Conservation (phyloP, 768 basidiomycete genomes). For the Candolleomyces aberdarensis region DNA sequence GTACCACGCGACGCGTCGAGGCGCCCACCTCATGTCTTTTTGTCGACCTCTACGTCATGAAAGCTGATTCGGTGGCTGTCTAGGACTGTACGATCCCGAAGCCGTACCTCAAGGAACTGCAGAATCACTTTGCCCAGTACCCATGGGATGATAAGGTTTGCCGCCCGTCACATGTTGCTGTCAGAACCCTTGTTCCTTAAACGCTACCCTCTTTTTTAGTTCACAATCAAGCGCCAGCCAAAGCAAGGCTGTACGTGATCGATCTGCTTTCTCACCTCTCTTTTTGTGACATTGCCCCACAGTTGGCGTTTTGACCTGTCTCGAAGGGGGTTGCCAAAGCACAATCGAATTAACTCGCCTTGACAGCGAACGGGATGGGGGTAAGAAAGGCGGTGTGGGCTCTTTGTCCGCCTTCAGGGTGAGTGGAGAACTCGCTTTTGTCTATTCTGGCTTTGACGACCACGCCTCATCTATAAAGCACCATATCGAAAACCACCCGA, state of each 20-base stretch:
- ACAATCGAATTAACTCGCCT: slow-evolving; percentile 31
- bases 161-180: slow-evolving; percentile 6
- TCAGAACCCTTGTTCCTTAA: background rate
- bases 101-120: slow-evolving; percentile 33
- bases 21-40: background rate
- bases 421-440: slow-evolving; percentile 14
- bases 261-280: slow-evolving; percentile 7
- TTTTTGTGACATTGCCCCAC: background rate
- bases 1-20: background rate
- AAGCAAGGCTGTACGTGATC: slow-evolving; percentile 34
- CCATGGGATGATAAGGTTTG: slow-evolving; percentile 33
- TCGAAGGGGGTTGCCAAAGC: slow-evolving; percentile 44
- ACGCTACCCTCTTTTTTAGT: slow-evolving; percentile 17
- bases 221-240: slow-evolving; percentile 33
- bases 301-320: slow-evolving; percentile 44
- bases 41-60: background rate
- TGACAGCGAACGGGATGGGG: slow-evolving; percentile 33
- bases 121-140: slow-evolving; percentile 26
- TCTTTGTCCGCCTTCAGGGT: slow-evolving; percentile 47
- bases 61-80: background rate
- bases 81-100: slow-evolving; percentile 22
- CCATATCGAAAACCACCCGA: slow-evolving; percentile 27
- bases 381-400: slow-evolving; percentile 41
- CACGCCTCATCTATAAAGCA: slow-evolving; percentile 13
- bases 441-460: background rate